phyloP scores from a whole-genome alignment of 768 basidiomycete genomes.

The Butyriboletus loyo region DNA sequence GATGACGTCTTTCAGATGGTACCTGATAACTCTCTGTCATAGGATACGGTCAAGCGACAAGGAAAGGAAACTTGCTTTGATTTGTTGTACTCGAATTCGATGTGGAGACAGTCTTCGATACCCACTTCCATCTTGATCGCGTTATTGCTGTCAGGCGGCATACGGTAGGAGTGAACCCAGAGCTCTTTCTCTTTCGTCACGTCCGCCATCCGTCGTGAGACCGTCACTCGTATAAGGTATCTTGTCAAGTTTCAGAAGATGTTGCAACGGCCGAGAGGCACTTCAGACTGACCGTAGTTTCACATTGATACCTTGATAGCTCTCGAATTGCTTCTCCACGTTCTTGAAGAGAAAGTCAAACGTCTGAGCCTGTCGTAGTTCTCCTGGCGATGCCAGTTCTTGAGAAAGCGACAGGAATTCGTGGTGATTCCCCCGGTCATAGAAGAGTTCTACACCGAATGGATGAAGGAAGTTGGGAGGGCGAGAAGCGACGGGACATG shows the following conservation, averaged over 20 bases:
- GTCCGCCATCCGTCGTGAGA: constrained; percentile 90
- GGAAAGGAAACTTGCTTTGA: constrained; percentile 68
- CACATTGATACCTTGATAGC: constrained; percentile 97
- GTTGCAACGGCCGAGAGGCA: neutral
- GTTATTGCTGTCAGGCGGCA: constrained; percentile 98
- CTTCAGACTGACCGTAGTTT: constrained; percentile 73
- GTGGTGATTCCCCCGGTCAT: constrained; percentile 96
- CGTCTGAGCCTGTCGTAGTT: constrained; percentile 94
- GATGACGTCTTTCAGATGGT: constrained; percentile 98
- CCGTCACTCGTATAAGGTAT: constrained; percentile 88
- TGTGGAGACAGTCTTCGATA: constrained; percentile 97
- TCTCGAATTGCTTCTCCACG: constrained; percentile 98
- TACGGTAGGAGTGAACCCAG: constrained; percentile 98
- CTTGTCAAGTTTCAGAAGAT: constrained; percentile 39
- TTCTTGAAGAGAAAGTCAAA: constrained; percentile 99
- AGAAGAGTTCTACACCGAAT: constrained; percentile 65
- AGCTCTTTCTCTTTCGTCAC: constrained; percentile 90
- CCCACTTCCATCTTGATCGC: constrained; percentile 99
- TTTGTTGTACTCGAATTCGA: constrained; percentile 99
- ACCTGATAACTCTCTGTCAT: constrained; percentile 47
- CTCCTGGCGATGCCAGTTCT: constrained; percentile 93
- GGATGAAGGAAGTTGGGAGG: neutral
- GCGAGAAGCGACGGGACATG: constrained; percentile 34
- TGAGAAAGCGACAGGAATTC: constrained; percentile 96
- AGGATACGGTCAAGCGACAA: neutral